These are phyloP conservation scores for Hygrophorus russula DNA, from an alignment of 768 basidiomycete species.

Conservation along the genomic window DNA sequence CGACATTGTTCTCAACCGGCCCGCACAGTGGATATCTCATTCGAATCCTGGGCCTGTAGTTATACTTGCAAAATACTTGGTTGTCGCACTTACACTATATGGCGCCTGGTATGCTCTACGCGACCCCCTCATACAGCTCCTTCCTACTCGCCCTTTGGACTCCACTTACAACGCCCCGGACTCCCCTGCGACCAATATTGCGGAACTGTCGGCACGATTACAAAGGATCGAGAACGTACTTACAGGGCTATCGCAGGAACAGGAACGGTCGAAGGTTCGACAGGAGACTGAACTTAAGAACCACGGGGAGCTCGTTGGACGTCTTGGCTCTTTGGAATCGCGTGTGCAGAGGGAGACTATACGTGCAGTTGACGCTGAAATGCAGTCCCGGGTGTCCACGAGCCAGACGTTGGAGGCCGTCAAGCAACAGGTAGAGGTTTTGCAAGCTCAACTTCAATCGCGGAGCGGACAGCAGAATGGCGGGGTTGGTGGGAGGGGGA, in stretches of 20 bases:
- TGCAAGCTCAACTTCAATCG: conserved; percentile 30
- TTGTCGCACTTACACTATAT: conserved; percentile 32
- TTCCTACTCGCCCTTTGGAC: conserved; percentile 22
- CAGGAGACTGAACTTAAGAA: conserved; percentile 41
- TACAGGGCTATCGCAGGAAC: conserved; percentile 45
- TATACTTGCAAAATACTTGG: conserved; percentile 27
- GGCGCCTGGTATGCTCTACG: conserved; percentile 34
- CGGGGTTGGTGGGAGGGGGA: conserved; percentile 11
- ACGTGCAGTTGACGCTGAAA: conserved; percentile 42
- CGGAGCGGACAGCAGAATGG: conserved; percentile 8
- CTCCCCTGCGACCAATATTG: conserved; percentile 50
- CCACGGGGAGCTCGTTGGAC: conserved; percentile 40
- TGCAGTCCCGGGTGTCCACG: conserved; percentile 30
- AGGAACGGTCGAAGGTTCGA: conserved; percentile 36
- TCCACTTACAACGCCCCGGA: conserved; percentile 31
- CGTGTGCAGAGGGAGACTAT: conserved; percentile 28
- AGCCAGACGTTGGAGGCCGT: conserved; percentile 36
- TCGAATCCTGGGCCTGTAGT: conserved; percentile 20
- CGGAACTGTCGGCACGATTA: conserved; percentile 53
- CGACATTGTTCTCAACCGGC: conserved; percentile 38
- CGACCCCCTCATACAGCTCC: conserved; percentile 18
- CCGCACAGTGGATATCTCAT: conserved; percentile 27
- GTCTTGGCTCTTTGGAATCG: conserved; percentile 44
- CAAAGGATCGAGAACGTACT: conserved; percentile 53
- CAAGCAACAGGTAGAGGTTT: conserved; percentile 42